These are phyloP conservation scores for Fusarium denticulatum DNA, from an alignment of 2,329 filamentous ascomycete genomes.

Conservation along the genomic window DNA sequence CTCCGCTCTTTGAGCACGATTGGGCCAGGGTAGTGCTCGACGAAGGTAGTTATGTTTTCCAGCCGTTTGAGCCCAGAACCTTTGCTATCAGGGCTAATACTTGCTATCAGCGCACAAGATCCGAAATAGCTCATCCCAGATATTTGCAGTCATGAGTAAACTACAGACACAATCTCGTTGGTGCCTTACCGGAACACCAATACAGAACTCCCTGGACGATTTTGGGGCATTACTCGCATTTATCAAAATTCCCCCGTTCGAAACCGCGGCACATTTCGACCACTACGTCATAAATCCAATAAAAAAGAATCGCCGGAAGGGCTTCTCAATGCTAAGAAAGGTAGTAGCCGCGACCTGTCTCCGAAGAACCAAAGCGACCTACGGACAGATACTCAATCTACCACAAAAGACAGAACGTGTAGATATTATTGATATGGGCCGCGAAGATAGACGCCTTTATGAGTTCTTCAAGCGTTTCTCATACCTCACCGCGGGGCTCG, in stretches of 20 bases:
- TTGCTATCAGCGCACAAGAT: background rate
- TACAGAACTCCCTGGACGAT: slow-evolving; percentile 3
- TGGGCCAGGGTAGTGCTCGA: background rate
- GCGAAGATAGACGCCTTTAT: background rate
- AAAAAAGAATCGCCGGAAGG: background rate
- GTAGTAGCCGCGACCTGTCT: background rate
- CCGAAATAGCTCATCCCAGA: background rate
- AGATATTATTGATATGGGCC: background rate
- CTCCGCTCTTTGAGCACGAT: background rate
- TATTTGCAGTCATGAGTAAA: background rate
- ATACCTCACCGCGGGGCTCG: background rate
- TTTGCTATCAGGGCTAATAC: background rate
- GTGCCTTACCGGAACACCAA: slow-evolving; percentile 9
- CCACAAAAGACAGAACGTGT: background rate
- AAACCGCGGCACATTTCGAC: background rate
- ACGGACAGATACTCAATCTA: background rate
- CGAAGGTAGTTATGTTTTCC: background rate
- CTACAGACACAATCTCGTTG: background rate
- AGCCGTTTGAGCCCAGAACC: background rate
- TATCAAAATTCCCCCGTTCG: background rate
- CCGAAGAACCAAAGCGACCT: background rate
- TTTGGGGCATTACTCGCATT: background rate
- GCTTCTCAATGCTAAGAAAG: background rate
- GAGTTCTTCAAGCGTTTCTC: background rate
- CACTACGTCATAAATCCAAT: background rate